A percentile compares a stretch with the other conserved stretches of the same genome.
phyloP scores from a whole-genome alignment of 2,329 filamentous ascomycete genomes.

The Huntiella bhutanensis region DNA sequence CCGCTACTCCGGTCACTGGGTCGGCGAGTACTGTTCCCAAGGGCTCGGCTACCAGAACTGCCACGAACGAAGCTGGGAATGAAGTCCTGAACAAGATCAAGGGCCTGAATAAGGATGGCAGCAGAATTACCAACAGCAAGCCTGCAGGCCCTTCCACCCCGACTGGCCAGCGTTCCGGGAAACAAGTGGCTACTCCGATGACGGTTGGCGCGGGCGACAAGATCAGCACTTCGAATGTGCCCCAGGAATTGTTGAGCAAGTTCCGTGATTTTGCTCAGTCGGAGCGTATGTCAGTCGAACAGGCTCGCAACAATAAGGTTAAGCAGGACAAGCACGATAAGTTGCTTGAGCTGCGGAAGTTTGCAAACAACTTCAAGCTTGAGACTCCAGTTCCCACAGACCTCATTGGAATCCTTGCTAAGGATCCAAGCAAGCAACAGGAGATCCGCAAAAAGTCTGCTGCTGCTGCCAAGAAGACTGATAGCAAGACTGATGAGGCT shows the following conservation, averaged over 20 bases:
- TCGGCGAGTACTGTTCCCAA: conserved; percentile 1
- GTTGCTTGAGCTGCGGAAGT: conserved; percentile 85
- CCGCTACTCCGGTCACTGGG: conserved; percentile 13
- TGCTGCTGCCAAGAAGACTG: conserved; percentile 21
- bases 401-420: conserved; percentile 84
- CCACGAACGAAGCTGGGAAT: not conserved
- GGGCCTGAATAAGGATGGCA: not conserved
- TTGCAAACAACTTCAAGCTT: conserved; percentile 84
- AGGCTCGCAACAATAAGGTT: conserved; percentile 36
- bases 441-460: conserved; percentile 60
- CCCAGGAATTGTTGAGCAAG: conserved; percentile 39
- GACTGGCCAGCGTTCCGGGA: conserved; percentile 5
- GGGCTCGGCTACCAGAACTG: conserved; percentile 9
- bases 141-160: conserved; percentile 13
- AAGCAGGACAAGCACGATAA: conserved; percentile 76
- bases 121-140: conserved; percentile 12
- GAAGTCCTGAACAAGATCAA: conserved; percentile 2
- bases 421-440: conserved; percentile 86
- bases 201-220: conserved; percentile 24
- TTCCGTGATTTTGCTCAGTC: conserved; percentile 46
- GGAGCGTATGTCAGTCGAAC: conserved; percentile 36
- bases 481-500: conserved; percentile 23
- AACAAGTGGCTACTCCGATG: conserved; percentile 18
- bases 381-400: conserved; percentile 82
- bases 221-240: conserved; percentile 35